These are phyloP conservation scores for Trichoderma virens DNA, from an alignment of 495 filamentous ascomycete species.

Conservation along the genomic window DNA sequence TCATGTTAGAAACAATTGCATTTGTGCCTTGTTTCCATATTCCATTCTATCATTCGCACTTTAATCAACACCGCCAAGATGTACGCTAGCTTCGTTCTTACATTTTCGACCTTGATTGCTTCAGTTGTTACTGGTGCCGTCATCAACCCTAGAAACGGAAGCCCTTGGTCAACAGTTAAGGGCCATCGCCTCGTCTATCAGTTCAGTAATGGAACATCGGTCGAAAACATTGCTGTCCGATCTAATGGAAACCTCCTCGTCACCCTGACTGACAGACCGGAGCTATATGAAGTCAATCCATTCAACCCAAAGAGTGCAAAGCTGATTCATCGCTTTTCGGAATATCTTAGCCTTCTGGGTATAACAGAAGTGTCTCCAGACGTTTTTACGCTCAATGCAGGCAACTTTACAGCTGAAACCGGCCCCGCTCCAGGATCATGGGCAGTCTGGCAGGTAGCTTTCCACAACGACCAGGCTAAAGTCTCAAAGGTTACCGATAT, in stretches of 20 bases:
- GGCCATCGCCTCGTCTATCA: not conserved
- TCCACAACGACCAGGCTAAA: not conserved
- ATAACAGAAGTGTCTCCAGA: not conserved
- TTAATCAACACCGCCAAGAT: not conserved
- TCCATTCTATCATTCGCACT: no score
- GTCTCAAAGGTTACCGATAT: not conserved
- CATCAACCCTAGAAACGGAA: not conserved
- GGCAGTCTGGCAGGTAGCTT: not conserved
- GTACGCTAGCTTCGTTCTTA: not conserved
- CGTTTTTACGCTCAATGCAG: not conserved
- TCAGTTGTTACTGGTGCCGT: not conserved
- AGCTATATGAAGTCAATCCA: not conserved
- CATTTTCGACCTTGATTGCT: not conserved
- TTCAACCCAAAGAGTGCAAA: not conserved
- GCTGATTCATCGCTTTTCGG: not conserved
- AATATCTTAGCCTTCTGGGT: not conserved
- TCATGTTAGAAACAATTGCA: no score
- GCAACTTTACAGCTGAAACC: not conserved
- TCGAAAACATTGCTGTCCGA: not conserved
- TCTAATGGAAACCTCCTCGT: not conserved
- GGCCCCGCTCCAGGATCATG: not conserved
- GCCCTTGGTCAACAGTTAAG: not conserved
- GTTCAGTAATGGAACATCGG: not conserved
- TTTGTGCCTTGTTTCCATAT: no score
- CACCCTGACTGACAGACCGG: not conserved